Conservation (phyloP, 1,284 basidiomycete genomes). For the Apiotrichum porosum region DNA sequence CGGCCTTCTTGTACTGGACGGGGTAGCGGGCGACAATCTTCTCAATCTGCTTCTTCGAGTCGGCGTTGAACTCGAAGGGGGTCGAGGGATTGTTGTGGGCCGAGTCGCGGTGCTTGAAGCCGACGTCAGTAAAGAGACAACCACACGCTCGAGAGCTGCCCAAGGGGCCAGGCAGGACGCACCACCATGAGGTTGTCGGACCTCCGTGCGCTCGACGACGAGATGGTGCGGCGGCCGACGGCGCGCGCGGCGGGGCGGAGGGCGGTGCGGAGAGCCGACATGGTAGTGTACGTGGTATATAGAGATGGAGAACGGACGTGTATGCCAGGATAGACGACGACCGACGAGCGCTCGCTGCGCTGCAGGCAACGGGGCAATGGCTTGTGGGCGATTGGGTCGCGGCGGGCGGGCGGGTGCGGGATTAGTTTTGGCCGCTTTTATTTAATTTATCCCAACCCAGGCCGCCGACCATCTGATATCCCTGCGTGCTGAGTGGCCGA, state of each 20-base stretch:
- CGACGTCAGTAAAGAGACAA: background rate
- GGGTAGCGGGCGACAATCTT: constrained; percentile 92
- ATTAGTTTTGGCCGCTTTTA: too few relatives aligned
- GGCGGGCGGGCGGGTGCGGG: too few relatives aligned
- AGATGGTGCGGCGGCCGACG: constrained; percentile 49
- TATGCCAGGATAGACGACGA: background rate
- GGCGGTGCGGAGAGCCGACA: constrained; percentile 36
- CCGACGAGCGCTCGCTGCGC: too few relatives aligned
- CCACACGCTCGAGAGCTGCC: too few relatives aligned
- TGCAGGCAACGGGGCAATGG: constrained; percentile 1
- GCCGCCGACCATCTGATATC: too few relatives aligned
- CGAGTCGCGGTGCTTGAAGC: constrained; percentile 79
- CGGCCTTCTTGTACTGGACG: constrained; percentile 95
- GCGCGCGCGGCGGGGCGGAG: constrained; percentile 15
- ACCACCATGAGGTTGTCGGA: constrained; percentile 63
- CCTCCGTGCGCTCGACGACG: constrained; percentile 50
- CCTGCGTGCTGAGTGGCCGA: too few relatives aligned
- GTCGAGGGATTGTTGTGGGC: constrained; percentile 90
- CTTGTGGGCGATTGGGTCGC: too few relatives aligned
- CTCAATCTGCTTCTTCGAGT: constrained; percentile 77
- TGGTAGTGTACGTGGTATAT: constrained; percentile 15
- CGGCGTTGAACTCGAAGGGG: constrained; percentile 77
- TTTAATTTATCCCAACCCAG: too few relatives aligned
- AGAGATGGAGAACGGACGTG: background rate
- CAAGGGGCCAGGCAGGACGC: constrained; percentile 41